Evolutionary conservation across 2,329 filamentous ascomycete species (phyloP), one percentile per base, ranked within the genome.

Genomic region (Incumbomyces lentus): DNA sequence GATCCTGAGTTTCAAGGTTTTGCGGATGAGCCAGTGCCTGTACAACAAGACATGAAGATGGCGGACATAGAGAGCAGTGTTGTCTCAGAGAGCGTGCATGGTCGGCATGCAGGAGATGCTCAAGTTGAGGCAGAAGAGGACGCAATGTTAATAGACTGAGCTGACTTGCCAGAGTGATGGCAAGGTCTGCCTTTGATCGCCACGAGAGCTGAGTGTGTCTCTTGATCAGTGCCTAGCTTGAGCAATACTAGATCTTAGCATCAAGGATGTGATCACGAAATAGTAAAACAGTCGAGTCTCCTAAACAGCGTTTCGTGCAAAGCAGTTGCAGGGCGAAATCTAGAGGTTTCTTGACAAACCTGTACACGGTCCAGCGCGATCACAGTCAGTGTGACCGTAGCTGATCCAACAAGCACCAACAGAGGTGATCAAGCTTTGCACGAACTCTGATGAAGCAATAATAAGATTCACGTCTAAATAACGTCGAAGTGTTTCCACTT

Each of bases 1-100:
- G 13, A n/a, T 14, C 18, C n/a, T 22, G 22, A 26, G 22, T 45
- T 39, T 22, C 22, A 44, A 31, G 41, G 41, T 2, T 42, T 48
- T 33, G 46, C 30, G 16, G 34, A 40, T n/a, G 36, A 44, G 18
- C 13, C 19, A 29, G n/a, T 16, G 13, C 7, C 14, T 16, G 19
- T 16, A 30, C 33, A 16, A 11, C n/a, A 45, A 29, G 2, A 37
- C 17, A 45, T 14, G 19, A 26, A 26, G 4, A 26, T 4, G 8
- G 5, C 8, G 8, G 22, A 26, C 22, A 44, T 14, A 19, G 11
- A 44, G 11, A 22, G 19, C 14, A 35, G 30, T 34, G 30, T 44
- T 22, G 32, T 35, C 12, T 10, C 32, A 22, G 40, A 44, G 35
- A 44, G 40, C 18, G n/a, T 14, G 13, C 26, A 35, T 22, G 30